Percentiles rank a stretch among this genome's conserved stretches.
Evolutionary conservation across 148 eudicot genomes (phyloP).

Genomic region (Suaeda aralocaspica): DNA sequence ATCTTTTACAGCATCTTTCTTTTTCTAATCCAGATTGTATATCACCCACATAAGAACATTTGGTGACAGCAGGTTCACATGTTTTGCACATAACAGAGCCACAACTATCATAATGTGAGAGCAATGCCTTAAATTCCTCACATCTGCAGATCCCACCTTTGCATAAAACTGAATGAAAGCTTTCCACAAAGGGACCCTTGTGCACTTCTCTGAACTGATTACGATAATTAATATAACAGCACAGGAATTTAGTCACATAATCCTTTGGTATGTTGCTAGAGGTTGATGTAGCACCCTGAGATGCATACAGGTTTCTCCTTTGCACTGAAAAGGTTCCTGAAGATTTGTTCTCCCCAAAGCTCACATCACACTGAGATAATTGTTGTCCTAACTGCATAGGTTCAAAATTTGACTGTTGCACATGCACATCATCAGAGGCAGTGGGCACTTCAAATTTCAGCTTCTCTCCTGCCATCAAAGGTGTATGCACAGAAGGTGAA

Average conservation of each 20-base stretch:
- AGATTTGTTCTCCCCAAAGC: constrained; percentile 1
- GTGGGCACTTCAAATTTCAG: constrained; percentile 8
- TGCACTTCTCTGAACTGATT: constrained; percentile 12
- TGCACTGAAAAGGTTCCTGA: constrained; percentile 2
- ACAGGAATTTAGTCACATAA: constrained; percentile 31
- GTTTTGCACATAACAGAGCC: constrained; percentile 32
- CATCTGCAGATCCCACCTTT: constrained; percentile 37
- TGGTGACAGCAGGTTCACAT: constrained; percentile 40
- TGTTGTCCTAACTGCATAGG: constrained; percentile 21
- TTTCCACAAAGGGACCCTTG: constrained; percentile 35
- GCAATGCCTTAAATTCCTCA: constrained; percentile 23
- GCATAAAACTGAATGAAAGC: constrained; percentile 45
- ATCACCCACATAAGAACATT: constrained; percentile 6
- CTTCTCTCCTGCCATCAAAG: constrained; percentile 24
- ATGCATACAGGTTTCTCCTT: constrained; percentile 8
- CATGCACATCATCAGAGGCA: constrained; percentile 9
- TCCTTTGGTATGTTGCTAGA: constrained; percentile 12
- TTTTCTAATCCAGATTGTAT: constrained; percentile 17
- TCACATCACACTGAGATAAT: constrained; percentile 16
- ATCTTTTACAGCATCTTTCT: background rate
- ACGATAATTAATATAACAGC: constrained; percentile 33
- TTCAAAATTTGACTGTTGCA: constrained; percentile 21
- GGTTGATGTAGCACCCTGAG: constrained; percentile 6
- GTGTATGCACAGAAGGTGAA: constrained; percentile 16
- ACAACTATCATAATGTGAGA: constrained; percentile 52